Evolutionary conservation across 2,329 filamentous ascomycete genomes (phyloP), one percentile per base, ranked within the genome.

Genomic region (Colletotrichum orchidophilum): DNA sequence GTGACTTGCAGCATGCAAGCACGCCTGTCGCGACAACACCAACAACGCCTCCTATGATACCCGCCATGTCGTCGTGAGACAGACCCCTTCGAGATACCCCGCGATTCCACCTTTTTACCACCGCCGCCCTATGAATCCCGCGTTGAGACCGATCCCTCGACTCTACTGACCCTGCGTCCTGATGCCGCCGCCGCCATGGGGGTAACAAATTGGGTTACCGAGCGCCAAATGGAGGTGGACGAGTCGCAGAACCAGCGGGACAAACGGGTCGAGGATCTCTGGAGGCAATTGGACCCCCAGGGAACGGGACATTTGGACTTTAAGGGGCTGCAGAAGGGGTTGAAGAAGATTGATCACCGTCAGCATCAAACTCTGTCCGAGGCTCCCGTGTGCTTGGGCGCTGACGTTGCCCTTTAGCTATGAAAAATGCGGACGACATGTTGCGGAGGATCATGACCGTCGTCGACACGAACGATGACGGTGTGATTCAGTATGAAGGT

Each of bases 311-410:
- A 94, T 80, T 87, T 99, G 76, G 95, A 98, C 82, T 86, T 97
- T 74, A 91, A 92, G 80, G 95, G 91, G 35, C 85, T 99, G 76
- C 93, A 95, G 83, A 94, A 91, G 83, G 96, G 96, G 4, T 84
- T 99, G 78, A 91, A 87, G 80, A 93, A 91, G 82, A 94, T 98
- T 78, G 95, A 98, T 81, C 96, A 99, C 81, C 96, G 95, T 97
- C 79, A 83, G 86, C 77, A 57, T 63, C 15, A 55, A 35, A 63
- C 42, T 21, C 54, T 61, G 50, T 11, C 64, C 57, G 42, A 35
- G 13, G 52, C 57, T 63, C 39, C 61, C 57, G 57, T 35, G 27
- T 21, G 31, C 49, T 15, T 21, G 29, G 61, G 31, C 57, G 63
- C 70, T 73, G 63, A 73, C 55, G 15, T 60, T 63, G 62, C 46